phyloP scores from a whole-genome alignment of 805 yeast genomes.

The Hanseniaspora valbyensis region DNA sequence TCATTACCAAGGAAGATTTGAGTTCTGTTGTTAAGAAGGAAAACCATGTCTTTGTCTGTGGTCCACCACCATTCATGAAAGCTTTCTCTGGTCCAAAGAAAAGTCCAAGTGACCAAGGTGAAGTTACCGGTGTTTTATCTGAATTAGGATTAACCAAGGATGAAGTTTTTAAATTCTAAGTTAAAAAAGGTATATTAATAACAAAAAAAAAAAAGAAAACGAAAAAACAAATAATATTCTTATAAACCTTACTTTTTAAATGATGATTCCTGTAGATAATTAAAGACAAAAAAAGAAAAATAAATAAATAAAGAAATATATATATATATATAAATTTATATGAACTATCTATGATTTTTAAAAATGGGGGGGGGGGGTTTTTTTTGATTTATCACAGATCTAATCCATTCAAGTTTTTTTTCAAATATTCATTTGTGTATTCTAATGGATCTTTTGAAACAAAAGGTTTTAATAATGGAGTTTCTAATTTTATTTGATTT shows the following conservation, averaged over 20 bases:
- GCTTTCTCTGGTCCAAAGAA: conserved; percentile 78
- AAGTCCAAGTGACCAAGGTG: conserved; percentile 90
- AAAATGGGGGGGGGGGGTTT: no score
- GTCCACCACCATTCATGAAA: conserved; percentile 85
- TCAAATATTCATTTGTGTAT: conserved; percentile 1
- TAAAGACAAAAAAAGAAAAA: neutral
- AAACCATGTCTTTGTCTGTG: conserved; percentile 78
- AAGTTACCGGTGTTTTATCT: conserved; percentile 71
- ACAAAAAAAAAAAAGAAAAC: neutral
- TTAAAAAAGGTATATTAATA: neutral
- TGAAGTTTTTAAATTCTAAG: conserved; percentile 77
- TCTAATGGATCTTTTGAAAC: conserved; percentile 1
- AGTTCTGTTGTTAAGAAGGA: conserved; percentile 59
- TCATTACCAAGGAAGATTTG: conserved; percentile 66
- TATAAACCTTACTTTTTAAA: no score
- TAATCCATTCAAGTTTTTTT: neutral
- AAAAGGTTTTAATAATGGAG: neutral
- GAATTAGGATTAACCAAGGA: conserved; percentile 83
- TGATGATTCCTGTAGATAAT: neutral
- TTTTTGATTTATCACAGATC: no score
- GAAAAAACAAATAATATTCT: no score
- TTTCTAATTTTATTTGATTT: neutral
- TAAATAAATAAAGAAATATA: no score
- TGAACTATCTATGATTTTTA: neutral
- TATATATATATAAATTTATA: neutral